Conservation (phyloP, 225 moss, liverwort and hornwort genomes). For the Physcomitrellopsis africana region DNA sequence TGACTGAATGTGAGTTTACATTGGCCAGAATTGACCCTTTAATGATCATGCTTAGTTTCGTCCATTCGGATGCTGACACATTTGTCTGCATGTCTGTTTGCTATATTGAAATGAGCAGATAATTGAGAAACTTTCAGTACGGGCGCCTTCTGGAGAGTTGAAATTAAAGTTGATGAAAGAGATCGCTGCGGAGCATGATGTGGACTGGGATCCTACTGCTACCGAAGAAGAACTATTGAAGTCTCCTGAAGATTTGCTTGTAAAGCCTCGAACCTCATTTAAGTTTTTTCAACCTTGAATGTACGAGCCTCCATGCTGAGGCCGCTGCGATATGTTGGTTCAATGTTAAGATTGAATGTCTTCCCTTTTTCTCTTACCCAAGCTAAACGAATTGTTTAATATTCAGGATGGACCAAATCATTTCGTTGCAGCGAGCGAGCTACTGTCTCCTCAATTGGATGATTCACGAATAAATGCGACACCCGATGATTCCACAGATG, state of each 20-base stretch:
- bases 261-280: constrained; percentile 43
- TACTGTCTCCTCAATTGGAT: constrained; percentile 34
- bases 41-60: background rate
- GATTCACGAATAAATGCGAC: constrained; percentile 13
- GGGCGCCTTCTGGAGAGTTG: constrained; percentile 81
- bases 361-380: background rate
- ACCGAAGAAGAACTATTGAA: constrained; percentile 79
- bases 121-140: constrained; percentile 94
- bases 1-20: constrained; percentile 13
- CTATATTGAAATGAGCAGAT: constrained; percentile 59
- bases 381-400: constrained; percentile 23
- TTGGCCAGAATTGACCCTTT: background rate
- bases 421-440: constrained; percentile 60
- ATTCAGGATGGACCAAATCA: constrained; percentile 85
- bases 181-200: constrained; percentile 85
- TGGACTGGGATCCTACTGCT: constrained; percentile 85
- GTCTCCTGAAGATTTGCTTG: constrained; percentile 91
- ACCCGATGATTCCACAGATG: constrained; percentile 23
- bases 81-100: background rate
- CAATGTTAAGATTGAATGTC: background rate
- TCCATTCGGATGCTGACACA: background rate
- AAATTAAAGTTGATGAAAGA: constrained; percentile 96
- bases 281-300: background rate
- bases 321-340: background rate
- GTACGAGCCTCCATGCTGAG: background rate